Conservation (phyloP, 2,329 filamentous ascomycete species). For the Coleophoma crateriformis region DNA sequence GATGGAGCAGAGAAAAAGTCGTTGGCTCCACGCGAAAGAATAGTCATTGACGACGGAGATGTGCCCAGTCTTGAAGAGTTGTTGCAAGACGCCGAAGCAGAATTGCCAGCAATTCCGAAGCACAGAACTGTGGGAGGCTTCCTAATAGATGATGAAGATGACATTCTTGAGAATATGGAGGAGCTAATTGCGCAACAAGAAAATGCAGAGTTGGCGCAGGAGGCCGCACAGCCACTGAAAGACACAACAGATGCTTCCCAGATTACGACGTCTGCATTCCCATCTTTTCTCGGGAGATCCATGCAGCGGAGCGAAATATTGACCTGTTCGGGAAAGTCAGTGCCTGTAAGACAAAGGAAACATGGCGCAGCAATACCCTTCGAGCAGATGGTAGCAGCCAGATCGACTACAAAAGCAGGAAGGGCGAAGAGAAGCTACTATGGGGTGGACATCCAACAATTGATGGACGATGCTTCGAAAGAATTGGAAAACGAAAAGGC, state of each 20-base stretch:
- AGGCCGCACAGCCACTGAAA: no score
- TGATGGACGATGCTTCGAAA: conserved; percentile 67
- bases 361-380: conserved; percentile 45
- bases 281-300: conserved; percentile 9
- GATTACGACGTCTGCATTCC: conserved; percentile 5
- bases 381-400: conserved; percentile 60
- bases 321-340: conserved; percentile 41
- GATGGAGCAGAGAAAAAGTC: no score
- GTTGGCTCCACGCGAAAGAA: background rate
- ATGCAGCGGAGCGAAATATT: conserved; percentile 8
- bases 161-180: background rate
- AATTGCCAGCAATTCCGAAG: background rate
- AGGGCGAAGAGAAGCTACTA: conserved; percentile 76
- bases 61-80: background rate
- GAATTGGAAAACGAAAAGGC: conserved; percentile 27
- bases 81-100: background rate
- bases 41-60: background rate
- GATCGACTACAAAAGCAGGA: conserved; percentile 61
- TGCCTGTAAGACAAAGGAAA: conserved; percentile 51
- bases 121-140: conserved; percentile 8
- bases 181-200: no score
- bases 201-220: no score
- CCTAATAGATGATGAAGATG: conserved; percentile 6
- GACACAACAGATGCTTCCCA: no score
- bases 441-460: conserved; percentile 82